Evolutionary conservation across 2,329 filamentous ascomycete species (phyloP).

Genomic region (Aspergillus sp.): DNA sequence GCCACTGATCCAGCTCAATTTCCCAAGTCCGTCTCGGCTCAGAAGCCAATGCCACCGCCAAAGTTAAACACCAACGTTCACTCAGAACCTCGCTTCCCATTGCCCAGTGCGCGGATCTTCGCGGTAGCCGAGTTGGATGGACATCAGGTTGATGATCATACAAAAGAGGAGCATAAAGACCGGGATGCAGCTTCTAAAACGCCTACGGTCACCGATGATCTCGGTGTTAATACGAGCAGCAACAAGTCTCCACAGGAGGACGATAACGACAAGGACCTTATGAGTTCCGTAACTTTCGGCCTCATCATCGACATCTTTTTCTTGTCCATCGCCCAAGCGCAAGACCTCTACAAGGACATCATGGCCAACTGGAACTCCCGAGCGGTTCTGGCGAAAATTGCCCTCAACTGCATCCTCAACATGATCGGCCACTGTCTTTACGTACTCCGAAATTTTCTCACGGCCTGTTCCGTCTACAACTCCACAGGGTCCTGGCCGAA

Average conservation of each 20-base stretch:
- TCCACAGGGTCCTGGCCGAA: constrained; percentile 32
- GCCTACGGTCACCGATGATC: constrained; percentile 8
- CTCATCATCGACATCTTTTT: constrained; percentile 32
- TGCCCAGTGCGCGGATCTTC: constrained; percentile 14
- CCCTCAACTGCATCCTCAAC: constrained; percentile 25
- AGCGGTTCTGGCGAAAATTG: constrained; percentile 15
- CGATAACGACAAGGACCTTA: constrained; percentile 10
- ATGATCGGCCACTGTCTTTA: constrained; percentile 34
- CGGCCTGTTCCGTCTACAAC: constrained; percentile 30
- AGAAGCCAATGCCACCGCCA: background rate
- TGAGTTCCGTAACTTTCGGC: constrained; percentile 25
- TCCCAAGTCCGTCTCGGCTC: background rate
- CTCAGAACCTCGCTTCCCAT: background rate
- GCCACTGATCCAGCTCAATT: constrained; percentile 6
- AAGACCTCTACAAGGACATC: constrained; percentile 20
- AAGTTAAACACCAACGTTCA: constrained; percentile 5
- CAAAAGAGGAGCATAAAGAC: constrained; percentile 11
- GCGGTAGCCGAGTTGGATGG: constrained; percentile 39
- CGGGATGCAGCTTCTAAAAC: background rate
- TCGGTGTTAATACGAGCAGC: constrained; percentile 10
- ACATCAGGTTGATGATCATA: constrained; percentile 26
- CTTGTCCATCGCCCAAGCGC: constrained; percentile 28
- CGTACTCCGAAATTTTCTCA: constrained; percentile 25
- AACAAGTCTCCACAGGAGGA: constrained; percentile 1
- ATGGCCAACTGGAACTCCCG: constrained; percentile 26